A percentile compares a stretch with the other conserved stretches of the same genome.
Evolutionary conservation across 2,329 filamentous ascomycete genomes (phyloP).

Genomic region (Apiospora rasikravindrae): DNA sequence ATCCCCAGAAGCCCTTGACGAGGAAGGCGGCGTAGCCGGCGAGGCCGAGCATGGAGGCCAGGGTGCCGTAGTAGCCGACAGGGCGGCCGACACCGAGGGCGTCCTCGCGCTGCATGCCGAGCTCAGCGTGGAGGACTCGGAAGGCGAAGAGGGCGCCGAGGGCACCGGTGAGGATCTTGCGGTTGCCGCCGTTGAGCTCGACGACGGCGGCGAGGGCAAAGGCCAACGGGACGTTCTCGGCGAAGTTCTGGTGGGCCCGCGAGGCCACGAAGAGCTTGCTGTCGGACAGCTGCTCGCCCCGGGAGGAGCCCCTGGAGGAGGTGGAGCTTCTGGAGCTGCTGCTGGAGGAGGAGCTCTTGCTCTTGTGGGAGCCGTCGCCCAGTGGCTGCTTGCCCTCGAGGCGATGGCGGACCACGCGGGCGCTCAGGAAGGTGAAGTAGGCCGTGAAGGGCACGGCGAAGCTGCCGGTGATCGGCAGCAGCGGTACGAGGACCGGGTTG

Average conservation of each 20-base stretch:
- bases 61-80: slow-evolving; percentile 37
- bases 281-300: slow-evolving; percentile 16
- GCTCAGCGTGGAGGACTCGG: slow-evolving; percentile 36
- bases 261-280: slow-evolving; percentile 34
- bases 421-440: slow-evolving; percentile 38
- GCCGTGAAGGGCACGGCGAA: slow-evolving; percentile 40
- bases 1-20: slow-evolving; percentile 33
- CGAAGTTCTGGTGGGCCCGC: slow-evolving; percentile 38
- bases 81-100: slow-evolving; percentile 34
- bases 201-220: slow-evolving; percentile 36
- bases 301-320: not conserved
- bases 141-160: slow-evolving; percentile 35
- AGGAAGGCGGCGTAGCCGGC: slow-evolving; percentile 38
- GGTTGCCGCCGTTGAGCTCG: slow-evolving; percentile 40
- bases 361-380: slow-evolving; percentile 34
- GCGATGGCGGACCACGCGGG: slow-evolving; percentile 34
- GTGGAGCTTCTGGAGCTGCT: slow-evolving; percentile 15
- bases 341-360: slow-evolving; percentile 19
- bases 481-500: slow-evolving; percentile 24
- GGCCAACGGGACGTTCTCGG: slow-evolving; percentile 40
- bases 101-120: slow-evolving; percentile 29
- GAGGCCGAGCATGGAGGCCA: slow-evolving; percentile 32
- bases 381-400: slow-evolving; percentile 34
- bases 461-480: slow-evolving; percentile 34
- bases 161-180: slow-evolving; percentile 30